Evolutionary conservation across 495 filamentous ascomycete genomes (phyloP).

Genomic region (Aspergillus biplanus): DNA sequence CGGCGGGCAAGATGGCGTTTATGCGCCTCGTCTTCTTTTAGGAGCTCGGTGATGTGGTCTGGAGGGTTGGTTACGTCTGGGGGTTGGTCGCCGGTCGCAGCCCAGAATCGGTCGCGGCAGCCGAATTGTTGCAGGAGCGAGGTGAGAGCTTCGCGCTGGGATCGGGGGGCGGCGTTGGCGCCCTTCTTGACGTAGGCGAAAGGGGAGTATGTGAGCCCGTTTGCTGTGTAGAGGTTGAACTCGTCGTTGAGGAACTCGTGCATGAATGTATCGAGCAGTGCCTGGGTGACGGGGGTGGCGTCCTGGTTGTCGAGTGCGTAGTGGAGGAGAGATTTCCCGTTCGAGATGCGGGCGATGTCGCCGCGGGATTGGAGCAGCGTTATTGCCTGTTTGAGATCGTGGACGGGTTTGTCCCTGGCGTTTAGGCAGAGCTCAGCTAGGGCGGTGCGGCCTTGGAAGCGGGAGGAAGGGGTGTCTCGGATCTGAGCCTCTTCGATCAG

Average conservation of each 20-base stretch:
- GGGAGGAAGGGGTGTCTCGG: conserved; percentile 14
- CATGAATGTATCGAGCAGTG: conserved; percentile 15
- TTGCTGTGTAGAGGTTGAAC: conserved; percentile 16
- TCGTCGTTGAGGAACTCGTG: conserved; percentile 12
- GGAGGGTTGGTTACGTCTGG: conserved; percentile 11
- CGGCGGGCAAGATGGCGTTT: conserved; percentile 3
- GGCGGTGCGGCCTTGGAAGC: conserved; percentile 14
- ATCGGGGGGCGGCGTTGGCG: conserved; percentile 3
- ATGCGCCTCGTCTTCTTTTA: conserved; percentile 16
- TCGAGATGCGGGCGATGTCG: conserved; percentile 12
- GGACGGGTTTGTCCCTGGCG: conserved; percentile 3
- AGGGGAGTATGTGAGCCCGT: conserved; percentile 15
- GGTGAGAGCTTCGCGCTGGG: conserved; percentile 8
- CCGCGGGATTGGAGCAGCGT: conserved; percentile 7
- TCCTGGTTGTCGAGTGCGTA: conserved; percentile 14
- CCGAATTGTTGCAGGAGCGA: conserved; percentile 11
- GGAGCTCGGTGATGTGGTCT: conserved; percentile 5
- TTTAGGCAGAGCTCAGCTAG: conserved; percentile 14
- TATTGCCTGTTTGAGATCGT: conserved; percentile 13
- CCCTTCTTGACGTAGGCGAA: conserved; percentile 10
- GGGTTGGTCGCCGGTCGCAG: conserved; percentile 13
- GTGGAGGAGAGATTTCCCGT: conserved; percentile 15
- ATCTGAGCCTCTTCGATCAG: conserved; percentile 12
- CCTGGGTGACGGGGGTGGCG: conserved; percentile 11
- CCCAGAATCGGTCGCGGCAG: conserved; percentile 16